Evolutionary conservation across 2,329 filamentous ascomycete genomes (phyloP), one percentile per base, ranked within the genome.

Genomic region (Xylariaceae sp.): DNA sequence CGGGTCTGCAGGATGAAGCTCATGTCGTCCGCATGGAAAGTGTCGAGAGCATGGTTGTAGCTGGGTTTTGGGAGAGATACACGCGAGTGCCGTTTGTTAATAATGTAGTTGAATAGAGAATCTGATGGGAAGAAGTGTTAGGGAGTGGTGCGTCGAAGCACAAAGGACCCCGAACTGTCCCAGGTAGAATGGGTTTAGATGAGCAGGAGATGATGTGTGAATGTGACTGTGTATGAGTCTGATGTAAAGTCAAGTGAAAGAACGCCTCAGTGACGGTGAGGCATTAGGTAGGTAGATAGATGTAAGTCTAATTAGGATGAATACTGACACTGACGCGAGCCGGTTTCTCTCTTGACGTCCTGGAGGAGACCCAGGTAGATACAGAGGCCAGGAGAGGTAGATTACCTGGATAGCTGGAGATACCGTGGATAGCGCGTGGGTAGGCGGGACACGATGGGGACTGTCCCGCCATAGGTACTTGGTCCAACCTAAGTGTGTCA

Each of bases 1-100:
- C 41, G 12, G 51, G 54, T 52, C 56, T 54, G 57, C 56, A 54
- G 56, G 57, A 56, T 51, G 55, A 54, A 54, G 55, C 33, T 56
- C 57, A 60, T 60, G 49, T 57, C 56, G 56, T 48, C 49, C 39
- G 47, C 45, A 51, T 48, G 38, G 48, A 42, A 39, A 48, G 45
- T 42, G 48, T 43, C n/a, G n/a, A n/a, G n/a, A n/a, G n/a, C n/a
- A n/a, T n/a, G n/a, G n/a, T n/a, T n/a, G n/a, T n/a, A n/a, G n/a
- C n/a, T n/a, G n/a, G n/a, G n/a, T n/a, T n/a, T n/a, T n/a, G n/a
- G n/a, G n/a, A n/a, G n/a, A n/a, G n/a, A n/a, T n/a, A n/a, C n/a
- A n/a, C n/a, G n/a, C n/a, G n/a, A n/a, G n/a, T n/a, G n/a, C n/a
- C n/a, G n/a, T n/a, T n/a, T n/a, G n/a, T n/a, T n/a, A n/a, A n/a